These are phyloP conservation scores for Epichloe amarillans DNA, from an alignment of 2,329 filamentous ascomycete genomes.

Conservation along the genomic window DNA sequence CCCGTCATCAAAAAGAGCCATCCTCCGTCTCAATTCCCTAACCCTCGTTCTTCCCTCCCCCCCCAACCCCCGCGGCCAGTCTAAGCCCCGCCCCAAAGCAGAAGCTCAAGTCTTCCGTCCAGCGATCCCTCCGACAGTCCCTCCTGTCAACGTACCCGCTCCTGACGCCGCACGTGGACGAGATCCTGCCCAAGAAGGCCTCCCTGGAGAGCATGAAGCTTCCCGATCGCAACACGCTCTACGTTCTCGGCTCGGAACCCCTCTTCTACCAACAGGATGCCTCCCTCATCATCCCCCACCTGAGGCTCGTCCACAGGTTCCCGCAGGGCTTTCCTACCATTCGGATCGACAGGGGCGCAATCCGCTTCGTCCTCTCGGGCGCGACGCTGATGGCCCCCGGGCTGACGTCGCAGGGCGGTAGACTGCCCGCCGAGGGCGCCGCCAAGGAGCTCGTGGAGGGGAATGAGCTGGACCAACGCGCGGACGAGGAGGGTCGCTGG, in stretches of 20 bases:
- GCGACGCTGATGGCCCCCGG: conserved; percentile 95
- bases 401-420: conserved; percentile 69
- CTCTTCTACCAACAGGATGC: conserved; percentile 86
- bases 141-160: conserved; percentile 76
- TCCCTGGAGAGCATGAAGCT: conserved; percentile 85
- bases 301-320: conserved; percentile 80
- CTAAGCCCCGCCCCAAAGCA: conserved; percentile 51
- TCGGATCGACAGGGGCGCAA: conserved; percentile 88
- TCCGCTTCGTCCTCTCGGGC: conserved; percentile 87
- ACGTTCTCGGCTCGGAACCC: conserved; percentile 63
- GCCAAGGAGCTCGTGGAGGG: conserved; percentile 21
- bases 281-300: conserved; percentile 65
- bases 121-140: conserved; percentile 72
- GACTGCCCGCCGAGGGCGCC: conserved; percentile 48
- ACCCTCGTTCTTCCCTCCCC: too few species aligned
- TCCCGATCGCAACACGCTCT: conserved; percentile 80
- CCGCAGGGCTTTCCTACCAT: conserved; percentile 72
- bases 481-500: conserved; percentile 40
- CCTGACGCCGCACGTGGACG: conserved; percentile 78
- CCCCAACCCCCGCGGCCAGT: too few species aligned
- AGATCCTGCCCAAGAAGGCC: conserved; percentile 88
- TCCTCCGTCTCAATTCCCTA: conserved; percentile 12
- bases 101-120: conserved; percentile 94
- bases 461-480: conserved; percentile 28
- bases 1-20: background rate